A percentile compares a stretch with the other conserved stretches of the same genome.
These are phyloP conservation scores for Hanseniaspora lachancei DNA, from an alignment of 805 yeast species.

Conservation along the genomic window DNA sequence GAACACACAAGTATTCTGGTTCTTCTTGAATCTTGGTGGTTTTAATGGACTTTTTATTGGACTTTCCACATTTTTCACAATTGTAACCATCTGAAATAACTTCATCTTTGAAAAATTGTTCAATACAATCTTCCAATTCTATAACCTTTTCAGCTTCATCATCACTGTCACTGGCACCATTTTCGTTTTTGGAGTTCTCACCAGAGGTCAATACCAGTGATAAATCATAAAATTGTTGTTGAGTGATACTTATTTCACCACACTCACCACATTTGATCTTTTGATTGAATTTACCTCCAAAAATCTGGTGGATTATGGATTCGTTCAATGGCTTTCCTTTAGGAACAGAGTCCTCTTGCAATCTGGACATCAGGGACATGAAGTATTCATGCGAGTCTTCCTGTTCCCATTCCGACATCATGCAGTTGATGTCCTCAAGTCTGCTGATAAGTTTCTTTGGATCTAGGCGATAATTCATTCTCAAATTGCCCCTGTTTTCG, in stretches of 20 bases:
- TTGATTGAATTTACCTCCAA: constrained; percentile 83
- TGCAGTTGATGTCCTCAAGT: constrained; percentile 74
- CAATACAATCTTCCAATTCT: constrained; percentile 60
- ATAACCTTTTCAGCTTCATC: constrained; percentile 27
- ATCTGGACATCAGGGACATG: constrained; percentile 75
- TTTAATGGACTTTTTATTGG: constrained; percentile 65
- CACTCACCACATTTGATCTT: constrained; percentile 73
- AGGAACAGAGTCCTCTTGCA: constrained; percentile 89
- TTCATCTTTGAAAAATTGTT: constrained; percentile 76
- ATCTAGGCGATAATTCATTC: constrained; percentile 39
- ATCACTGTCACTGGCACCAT: constrained; percentile 6
- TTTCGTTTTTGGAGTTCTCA: constrained; percentile 23
- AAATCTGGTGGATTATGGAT: constrained; percentile 78
- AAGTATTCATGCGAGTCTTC: constrained; percentile 96
- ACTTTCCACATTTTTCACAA: constrained; percentile 73
- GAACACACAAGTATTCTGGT: constrained; percentile 79
- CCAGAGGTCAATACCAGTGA: constrained; percentile 61
- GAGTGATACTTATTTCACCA: constrained; percentile 69
- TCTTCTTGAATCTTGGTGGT: constrained; percentile 55
- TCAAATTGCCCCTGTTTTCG: constrained; percentile 8
- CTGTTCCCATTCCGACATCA: constrained; percentile 96
- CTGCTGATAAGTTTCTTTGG: constrained; percentile 63
- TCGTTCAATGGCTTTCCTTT: constrained; percentile 71
- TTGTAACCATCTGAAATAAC: constrained; percentile 65
- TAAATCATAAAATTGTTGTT: constrained; percentile 87